Base-by-base conservation (phyloP, 345 rosid genomes). In the Nasturtium officinale region DNA sequence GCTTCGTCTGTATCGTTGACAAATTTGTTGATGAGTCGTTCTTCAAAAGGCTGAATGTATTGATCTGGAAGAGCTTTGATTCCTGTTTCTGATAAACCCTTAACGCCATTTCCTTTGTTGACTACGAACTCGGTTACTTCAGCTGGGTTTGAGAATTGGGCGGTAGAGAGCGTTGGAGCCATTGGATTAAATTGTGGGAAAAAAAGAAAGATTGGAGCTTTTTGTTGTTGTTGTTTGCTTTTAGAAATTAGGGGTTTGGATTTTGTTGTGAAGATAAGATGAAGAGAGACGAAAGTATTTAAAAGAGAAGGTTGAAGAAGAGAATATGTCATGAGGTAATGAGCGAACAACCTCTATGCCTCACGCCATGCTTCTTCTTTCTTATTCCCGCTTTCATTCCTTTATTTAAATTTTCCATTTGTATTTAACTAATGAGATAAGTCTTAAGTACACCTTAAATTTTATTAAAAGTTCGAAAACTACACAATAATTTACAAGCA, bases 21-120 rank as follows among this genome's bases (percentile, higher is more conserved):
- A 51, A 79, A 61, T 13, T 75, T 79, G 66, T 69, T 81, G 42
- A 65, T 69, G 61, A 74, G 73, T 21, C 85, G 71, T 18, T 83
- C 78, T 57, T 83, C 79, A 3, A 67, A 52, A 2, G 86, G 86
- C 37, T 85, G 84, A 17, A 81, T 69, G 73, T 74, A 85, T 46
- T 73, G 82, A 9, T 73, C 66, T 0, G 89, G 89, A 40, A 83
- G 83, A 37, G 55, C 33, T 70, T 79, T 70, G 55, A 83, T 68
- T 62, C 86, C 85, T 20, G 75, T 77, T 17, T 83, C 86, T 11
- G 82, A 79, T 2, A 85, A 72, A 75, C 86, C 86, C 77, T 81
- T 85, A 0, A 79, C 89, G 32, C 85, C 89, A 18, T 81, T 67
- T 25, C 81, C 82, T 77, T 78, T 80, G 67, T 67, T 62, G 38